Evolutionary conservation across 176 grass and related monocot species (phyloP).

Genomic region (Carex scoparia): DNA sequence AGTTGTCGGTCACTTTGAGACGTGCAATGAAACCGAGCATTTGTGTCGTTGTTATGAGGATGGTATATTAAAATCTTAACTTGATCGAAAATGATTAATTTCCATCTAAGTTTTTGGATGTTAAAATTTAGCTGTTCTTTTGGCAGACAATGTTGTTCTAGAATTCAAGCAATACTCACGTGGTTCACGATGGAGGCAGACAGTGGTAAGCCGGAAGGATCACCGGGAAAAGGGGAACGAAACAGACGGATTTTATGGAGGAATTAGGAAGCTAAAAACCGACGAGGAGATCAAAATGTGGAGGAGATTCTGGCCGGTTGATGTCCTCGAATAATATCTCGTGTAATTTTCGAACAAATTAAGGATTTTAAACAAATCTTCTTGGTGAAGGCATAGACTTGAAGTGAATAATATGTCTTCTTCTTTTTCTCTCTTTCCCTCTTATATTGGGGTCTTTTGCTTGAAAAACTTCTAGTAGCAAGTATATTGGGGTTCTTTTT

Average conservation of each 20-base stretch:
- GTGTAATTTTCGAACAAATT: neutral
- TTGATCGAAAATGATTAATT: neutral
- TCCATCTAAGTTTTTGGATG: neutral
- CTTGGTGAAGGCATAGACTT: neutral
- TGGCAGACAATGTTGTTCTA: slow-evolving; percentile 52
- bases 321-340: slow-evolving; percentile 38
- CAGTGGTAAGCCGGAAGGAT: slow-evolving; percentile 50
- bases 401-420: neutral
- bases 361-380: neutral
- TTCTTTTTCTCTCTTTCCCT: neutral
- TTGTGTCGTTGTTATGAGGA: slow-evolving; percentile 66
- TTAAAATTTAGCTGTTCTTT: neutral
- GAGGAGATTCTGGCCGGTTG: slow-evolving; percentile 61
- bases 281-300: slow-evolving; percentile 63
- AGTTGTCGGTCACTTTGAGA: slow-evolving; percentile 63
- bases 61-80: slow-evolving; percentile 39
- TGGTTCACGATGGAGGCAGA: slow-evolving; percentile 64
- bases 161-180: slow-evolving; percentile 82
- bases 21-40: slow-evolving; percentile 50
- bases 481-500: neutral
- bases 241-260: slow-evolving; percentile 72
- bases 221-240: slow-evolving; percentile 69
- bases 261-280: slow-evolving; percentile 62
- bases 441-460: neutral
- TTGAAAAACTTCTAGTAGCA: neutral